Conservation (phyloP, 352 stramenopile species). For the Phytopythium helicoides region DNA sequence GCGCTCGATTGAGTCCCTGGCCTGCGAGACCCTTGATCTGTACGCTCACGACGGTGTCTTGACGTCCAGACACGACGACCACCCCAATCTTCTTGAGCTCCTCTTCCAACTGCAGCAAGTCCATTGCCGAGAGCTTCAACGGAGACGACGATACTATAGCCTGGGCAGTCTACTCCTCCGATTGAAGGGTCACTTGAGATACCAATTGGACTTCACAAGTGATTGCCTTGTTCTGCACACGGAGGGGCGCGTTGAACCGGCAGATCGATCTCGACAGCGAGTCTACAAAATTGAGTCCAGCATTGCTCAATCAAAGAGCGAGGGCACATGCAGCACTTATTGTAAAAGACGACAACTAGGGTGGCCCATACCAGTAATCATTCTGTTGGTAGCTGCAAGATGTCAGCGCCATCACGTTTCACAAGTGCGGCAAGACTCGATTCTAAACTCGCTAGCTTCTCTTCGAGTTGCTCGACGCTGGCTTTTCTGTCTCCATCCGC, state of each 20-base stretch:
- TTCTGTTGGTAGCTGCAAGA: not conserved
- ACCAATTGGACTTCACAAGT: no score
- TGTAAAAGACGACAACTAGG: no score
- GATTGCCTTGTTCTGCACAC: no score
- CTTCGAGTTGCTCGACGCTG: not conserved
- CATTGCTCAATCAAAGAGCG: no score
- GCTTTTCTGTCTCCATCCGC: conserved; percentile 2
- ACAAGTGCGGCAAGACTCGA: conserved; percentile 1
- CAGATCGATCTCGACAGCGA: no score
- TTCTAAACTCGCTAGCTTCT: conserved; percentile 1
- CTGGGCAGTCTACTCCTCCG: not conserved
- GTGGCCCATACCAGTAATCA: no score
- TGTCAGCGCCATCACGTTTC: not conserved
- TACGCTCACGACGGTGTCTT: conserved; percentile 76
- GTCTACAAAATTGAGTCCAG: no score
- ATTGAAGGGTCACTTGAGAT: conserved; percentile 28
- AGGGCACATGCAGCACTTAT: no score
- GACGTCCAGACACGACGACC: conserved; percentile 61
- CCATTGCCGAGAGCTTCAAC: conserved; percentile 12
- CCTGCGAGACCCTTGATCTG: conserved; percentile 73
- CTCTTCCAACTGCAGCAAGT: conserved; percentile 63
- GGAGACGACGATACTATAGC: not conserved
- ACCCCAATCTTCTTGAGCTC: conserved; percentile 83
- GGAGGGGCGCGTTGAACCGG: no score
- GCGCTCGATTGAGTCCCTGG: conserved; percentile 46